Evolutionary conservation across 1,284 basidiomycete species (phyloP), one percentile per base, ranked within the genome.

Genomic region (Ustilago xerochloae): DNA sequence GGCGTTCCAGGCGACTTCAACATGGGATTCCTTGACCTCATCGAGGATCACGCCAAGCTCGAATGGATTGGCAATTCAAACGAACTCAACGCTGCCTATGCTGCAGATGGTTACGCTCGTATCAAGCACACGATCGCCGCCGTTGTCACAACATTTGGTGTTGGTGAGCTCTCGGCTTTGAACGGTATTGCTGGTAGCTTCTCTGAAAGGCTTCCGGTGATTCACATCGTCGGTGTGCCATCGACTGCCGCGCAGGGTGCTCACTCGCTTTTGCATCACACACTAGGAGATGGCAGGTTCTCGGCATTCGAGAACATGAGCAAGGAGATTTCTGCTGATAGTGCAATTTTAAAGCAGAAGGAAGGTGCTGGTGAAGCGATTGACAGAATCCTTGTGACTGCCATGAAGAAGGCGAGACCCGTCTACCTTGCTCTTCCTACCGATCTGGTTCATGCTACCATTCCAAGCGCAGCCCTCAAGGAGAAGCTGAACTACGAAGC

Each of bases 1-100:
- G 94, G 94, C 33, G 89, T 95, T 0, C 93, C 94, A 0, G 94
- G 94, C 39, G 94, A 96, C 85, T 97, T 94, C 85, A 97, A 96
- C 85, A 89, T 97, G 74, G 77, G 78, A 12, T 84, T 87, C 48
- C 85, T 88, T 33, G 94, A 97, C 85, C 89, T 92, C 58, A 88
- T 96, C 66, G 94, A 97, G 85, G 91, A 92, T 73, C 89, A 93
- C 81, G 87, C 89, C 3, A 87, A 85, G 10, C 89, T 97, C 43
- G 86, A 92, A 22, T 97, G 95, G 95, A 88, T 68, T 35, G 95
- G 94, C 22, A 82, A 81, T 68, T 74, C 79, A 13, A 93, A 94
- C 84, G 93, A 85, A 87, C 75, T 83, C 52, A 85, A 85, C 54
- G 82, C 85, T 0, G 71, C 93, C 0, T 97, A 97, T 84, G 93